Evolutionary conservation across 164 flowering plant genomes (phyloP).

Genomic region (Piper longum): DNA sequence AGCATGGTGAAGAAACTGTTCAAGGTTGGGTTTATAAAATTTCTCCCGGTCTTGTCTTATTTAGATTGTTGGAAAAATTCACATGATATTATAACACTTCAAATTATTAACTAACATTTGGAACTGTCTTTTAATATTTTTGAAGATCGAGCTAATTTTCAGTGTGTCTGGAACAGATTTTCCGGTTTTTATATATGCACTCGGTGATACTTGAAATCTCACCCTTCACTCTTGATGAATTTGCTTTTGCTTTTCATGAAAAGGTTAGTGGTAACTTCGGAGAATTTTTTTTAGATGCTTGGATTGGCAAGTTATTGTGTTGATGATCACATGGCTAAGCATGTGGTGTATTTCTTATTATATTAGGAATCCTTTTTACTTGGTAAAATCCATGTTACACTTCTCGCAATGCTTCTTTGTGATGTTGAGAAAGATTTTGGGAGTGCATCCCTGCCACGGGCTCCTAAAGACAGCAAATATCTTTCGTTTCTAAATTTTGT

Average conservation of each 20-base stretch:
- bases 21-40: conserved; percentile 35
- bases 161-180: conserved; percentile 31
- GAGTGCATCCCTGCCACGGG: conserved; percentile 27
- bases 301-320: not conserved
- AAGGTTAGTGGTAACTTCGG: conserved; percentile 32
- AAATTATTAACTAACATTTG: no score
- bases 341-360: conserved; percentile 5
- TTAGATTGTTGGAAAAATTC: no score
- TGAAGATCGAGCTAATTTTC: no score
- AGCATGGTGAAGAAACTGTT: conserved; percentile 72
- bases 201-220: conserved; percentile 30
- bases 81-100: no score
- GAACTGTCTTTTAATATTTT: no score
- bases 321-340: not conserved
- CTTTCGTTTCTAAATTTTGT: conserved; percentile 65
- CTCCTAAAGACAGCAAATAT: conserved; percentile 55
- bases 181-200: conserved; percentile 68
- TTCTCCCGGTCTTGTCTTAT: not conserved
- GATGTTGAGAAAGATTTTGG: conserved; percentile 51
- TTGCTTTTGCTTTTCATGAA: conserved; percentile 83
- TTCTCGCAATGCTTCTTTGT: conserved; percentile 52
- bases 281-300: not conserved
- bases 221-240: conserved; percentile 79
- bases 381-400: conserved; percentile 71
- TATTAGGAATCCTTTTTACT: conserved; percentile 66